These are phyloP conservation scores for Lachnellula arida DNA, from an alignment of 2,329 filamentous ascomycete species.

Conservation along the genomic window DNA sequence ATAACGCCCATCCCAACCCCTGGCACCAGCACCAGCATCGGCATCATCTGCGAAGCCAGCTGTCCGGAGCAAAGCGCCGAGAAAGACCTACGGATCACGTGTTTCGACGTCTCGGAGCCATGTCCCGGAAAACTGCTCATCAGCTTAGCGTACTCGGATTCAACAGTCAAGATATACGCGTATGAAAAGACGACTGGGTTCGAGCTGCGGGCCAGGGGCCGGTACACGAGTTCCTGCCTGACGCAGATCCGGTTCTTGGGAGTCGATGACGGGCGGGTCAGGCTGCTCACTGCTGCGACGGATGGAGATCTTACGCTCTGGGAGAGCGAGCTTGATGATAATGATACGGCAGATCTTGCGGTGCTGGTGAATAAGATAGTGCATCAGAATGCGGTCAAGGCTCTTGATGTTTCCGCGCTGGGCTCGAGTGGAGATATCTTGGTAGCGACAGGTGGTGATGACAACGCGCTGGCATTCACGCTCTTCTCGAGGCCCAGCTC, in stretches of 20 bases:
- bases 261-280: conserved; percentile 36
- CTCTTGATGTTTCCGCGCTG: conserved; percentile 44
- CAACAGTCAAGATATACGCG: conserved; percentile 59
- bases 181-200: conserved; percentile 42
- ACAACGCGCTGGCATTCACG: conserved; percentile 69
- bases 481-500: conserved; percentile 29
- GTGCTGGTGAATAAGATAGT: conserved; percentile 39
- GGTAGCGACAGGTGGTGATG: conserved; percentile 78
- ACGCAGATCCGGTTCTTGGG: conserved; percentile 51
- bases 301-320: conserved; percentile 72
- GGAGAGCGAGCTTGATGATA: conserved; percentile 23
- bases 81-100: conserved; percentile 71
- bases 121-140: conserved; percentile 44
- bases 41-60: conserved; percentile 52
- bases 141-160: conserved; percentile 79
- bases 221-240: conserved; percentile 70
- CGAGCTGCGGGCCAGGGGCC: conserved; percentile 46
- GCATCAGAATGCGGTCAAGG: conserved; percentile 81
- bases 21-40: conserved; percentile 41
- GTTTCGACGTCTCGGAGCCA: conserved; percentile 56
- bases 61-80: conserved; percentile 48
- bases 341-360: background rate
- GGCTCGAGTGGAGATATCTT: conserved; percentile 35
- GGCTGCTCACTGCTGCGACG: conserved; percentile 66
- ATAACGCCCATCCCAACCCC: conserved; percentile 45